Evolutionary conservation across 2,329 filamentous ascomycete species (phyloP).

Genomic region (Albifimbria verrucaria): DNA sequence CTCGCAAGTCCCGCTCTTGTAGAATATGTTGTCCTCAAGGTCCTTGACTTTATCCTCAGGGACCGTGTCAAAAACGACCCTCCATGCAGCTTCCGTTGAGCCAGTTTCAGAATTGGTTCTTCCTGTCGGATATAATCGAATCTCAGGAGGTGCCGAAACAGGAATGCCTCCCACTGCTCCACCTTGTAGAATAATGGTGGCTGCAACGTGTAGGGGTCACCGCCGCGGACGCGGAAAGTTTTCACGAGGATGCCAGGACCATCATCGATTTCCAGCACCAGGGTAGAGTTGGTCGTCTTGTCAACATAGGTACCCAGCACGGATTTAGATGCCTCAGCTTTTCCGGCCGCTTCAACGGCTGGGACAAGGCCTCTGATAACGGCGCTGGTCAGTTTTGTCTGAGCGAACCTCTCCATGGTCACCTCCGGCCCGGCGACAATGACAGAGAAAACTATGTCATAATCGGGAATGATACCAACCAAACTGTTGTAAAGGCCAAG

Average conservation of each 20-base stretch:
- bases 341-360: constrained; percentile 38
- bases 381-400: constrained; percentile 18
- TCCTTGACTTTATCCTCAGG: constrained; percentile 10
- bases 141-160: constrained; percentile 12
- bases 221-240: constrained; percentile 35
- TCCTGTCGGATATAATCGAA: constrained; percentile 23
- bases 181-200: too few species aligned
- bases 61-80: constrained; percentile 23
- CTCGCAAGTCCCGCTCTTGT: constrained; percentile 22
- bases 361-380: constrained; percentile 33
- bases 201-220: constrained; percentile 21
- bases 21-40: constrained; percentile 21
- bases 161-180: constrained; percentile 8
- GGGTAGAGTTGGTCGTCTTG: constrained; percentile 32
- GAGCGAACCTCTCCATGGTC: constrained; percentile 8
- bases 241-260: constrained; percentile 36
- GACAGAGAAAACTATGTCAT: constrained; percentile 38
- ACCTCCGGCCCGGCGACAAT: constrained; percentile 31
- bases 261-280: constrained; percentile 33
- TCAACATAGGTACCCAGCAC: constrained; percentile 37
- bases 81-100: constrained; percentile 24
- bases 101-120: constrained; percentile 12
- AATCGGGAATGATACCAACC: constrained; percentile 43
- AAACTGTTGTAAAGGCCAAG: constrained; percentile 36
- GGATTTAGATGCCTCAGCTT: constrained; percentile 24